Conservation (phyloP, 1,284 basidiomycete genomes). For the Trichosporon faecale region DNA sequence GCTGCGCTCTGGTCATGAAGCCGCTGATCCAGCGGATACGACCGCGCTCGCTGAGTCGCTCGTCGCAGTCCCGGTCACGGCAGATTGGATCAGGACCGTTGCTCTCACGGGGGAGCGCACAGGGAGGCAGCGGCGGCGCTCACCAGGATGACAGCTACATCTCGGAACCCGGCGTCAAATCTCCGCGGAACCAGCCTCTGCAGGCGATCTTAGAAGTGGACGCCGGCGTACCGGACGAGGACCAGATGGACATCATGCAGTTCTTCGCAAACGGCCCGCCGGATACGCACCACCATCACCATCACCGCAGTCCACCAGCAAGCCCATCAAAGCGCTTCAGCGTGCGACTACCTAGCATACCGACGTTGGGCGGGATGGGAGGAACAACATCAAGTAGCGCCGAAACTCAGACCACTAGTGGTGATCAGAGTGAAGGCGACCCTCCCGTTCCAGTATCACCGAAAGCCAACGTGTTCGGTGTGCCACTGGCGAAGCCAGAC, state of each 20-base stretch:
- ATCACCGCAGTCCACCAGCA: background rate
- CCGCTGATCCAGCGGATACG: conserved; percentile 43
- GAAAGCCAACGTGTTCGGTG: conserved; percentile 5
- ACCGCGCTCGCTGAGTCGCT: background rate
- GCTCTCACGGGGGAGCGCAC: background rate
- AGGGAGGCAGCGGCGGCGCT: background rate
- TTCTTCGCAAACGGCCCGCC: conserved; percentile 39
- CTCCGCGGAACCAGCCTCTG: conserved; percentile 21
- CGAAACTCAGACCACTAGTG: conserved; percentile 1
- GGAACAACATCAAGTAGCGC: background rate
- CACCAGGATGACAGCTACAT: conserved; percentile 8
- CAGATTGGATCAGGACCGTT: background rate
- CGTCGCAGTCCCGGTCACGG: background rate
- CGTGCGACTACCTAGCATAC: background rate
- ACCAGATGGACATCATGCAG: conserved; percentile 38
- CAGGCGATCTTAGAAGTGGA: conserved; percentile 27
- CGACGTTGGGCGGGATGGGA: background rate
- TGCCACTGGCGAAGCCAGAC: conserved; percentile 6
- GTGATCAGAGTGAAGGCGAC: background rate
- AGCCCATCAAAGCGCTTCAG: conserved; percentile 6
- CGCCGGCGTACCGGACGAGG: conserved; percentile 26
- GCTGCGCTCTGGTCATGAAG: conserved; percentile 48
- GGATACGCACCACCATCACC: background rate
- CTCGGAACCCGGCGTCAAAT: conserved; percentile 12
- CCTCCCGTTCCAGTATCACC: background rate